Percentiles rank a stretch among this genome's conserved stretches.
phyloP scores from a whole-genome alignment of 169 alveolate species.

The Blepharisma undulans region DNA sequence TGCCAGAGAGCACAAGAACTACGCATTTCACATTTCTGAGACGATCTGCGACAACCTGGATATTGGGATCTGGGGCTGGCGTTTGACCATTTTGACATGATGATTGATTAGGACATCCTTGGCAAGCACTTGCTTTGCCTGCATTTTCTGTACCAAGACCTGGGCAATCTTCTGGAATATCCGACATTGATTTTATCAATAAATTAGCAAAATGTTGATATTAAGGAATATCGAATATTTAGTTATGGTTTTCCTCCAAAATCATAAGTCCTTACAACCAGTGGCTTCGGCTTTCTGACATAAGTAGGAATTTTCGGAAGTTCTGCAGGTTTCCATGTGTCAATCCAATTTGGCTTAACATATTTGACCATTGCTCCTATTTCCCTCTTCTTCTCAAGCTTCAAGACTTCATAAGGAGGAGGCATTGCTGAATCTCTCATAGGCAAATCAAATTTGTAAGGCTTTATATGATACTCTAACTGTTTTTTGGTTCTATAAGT shows the following conservation, averaged over 20 bases:
- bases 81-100: constrained; percentile 93
- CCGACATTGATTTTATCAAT: constrained; percentile 30
- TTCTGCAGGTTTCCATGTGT: constrained; percentile 10
- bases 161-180: constrained; percentile 69
- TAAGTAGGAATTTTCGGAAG: constrained; percentile 16
- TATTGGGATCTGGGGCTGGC: constrained; percentile 56
- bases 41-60: constrained; percentile 81
- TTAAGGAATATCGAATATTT: not conserved
- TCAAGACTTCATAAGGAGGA: constrained; percentile 56
- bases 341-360: constrained; percentile 73
- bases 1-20: constrained; percentile 94
- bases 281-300: not conserved
- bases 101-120: constrained; percentile 96
- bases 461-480: constrained; percentile 60
- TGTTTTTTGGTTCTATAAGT: constrained; percentile 58
- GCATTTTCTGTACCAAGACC: constrained; percentile 78
- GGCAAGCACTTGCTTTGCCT: constrained; percentile 94
- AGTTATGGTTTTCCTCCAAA: not conserved
- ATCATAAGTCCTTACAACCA: not conserved
- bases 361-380: constrained; percentile 72
- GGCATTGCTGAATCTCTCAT: constrained; percentile 70
- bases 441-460: constrained; percentile 63
- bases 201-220: not conserved
- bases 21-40: constrained; percentile 87
- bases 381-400: constrained; percentile 58